A percentile compares a stretch with the other conserved stretches of the same genome.
Conservation (phyloP, 75 land plant genomes). For the Selaginella moellendorffii region DNA sequence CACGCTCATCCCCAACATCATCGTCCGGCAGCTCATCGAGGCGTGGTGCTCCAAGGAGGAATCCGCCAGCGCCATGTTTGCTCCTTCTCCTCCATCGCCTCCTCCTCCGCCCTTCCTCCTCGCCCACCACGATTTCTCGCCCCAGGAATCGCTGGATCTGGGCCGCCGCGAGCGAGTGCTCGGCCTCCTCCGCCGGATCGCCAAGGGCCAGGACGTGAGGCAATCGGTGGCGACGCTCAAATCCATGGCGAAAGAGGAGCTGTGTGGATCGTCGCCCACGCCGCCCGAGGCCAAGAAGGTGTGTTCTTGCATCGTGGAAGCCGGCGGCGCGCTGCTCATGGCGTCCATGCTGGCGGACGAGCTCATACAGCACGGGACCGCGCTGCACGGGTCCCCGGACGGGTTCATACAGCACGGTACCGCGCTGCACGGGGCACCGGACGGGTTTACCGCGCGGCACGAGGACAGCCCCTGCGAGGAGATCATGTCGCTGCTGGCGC, state of each 20-base stretch:
- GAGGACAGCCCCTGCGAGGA: slow-evolving; percentile 17
- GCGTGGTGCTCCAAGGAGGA: slow-evolving; percentile 20
- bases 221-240: neutral
- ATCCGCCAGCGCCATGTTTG: neutral
- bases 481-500: slow-evolving; percentile 1
- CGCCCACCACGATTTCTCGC: neutral
- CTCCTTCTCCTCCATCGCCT: neutral
- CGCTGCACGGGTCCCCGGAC: too few species aligned
- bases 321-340: slow-evolving; percentile 10
- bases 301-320: slow-evolving; percentile 11
- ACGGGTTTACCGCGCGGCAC: too few species aligned
- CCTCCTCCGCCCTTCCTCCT: neutral
- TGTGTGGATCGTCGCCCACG: too few species aligned
- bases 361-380: too few species aligned
- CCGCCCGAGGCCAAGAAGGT: too few species aligned
- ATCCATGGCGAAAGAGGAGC: slow-evolving; percentile 11
- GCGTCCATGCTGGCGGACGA: slow-evolving; percentile 1
- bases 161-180: slow-evolving; percentile 11
- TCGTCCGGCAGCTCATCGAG: slow-evolving; percentile 16
- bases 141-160: too few species aligned
- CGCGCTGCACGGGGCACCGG: neutral
- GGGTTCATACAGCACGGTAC: too few species aligned
- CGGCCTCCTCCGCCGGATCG: slow-evolving; percentile 2
- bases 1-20: slow-evolving; percentile 21
- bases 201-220: slow-evolving; percentile 1